Base-by-base conservation (phyloP, 805 yeast species). In the Cyberlindnera sargentensis region DNA sequence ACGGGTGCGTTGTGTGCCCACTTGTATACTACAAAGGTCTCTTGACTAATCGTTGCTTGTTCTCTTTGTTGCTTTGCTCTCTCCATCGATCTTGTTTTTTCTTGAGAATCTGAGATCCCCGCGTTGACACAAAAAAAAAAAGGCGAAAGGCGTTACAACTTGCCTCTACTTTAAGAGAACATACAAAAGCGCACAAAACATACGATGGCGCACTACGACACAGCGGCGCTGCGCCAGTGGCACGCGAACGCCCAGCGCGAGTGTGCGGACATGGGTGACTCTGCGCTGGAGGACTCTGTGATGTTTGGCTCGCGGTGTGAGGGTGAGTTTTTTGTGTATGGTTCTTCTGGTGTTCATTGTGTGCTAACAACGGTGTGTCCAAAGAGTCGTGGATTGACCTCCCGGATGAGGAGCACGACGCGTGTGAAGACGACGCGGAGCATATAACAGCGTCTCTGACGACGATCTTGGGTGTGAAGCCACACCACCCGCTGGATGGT, bases 361-460 rank as follows among this genome's bases (percentile, higher is more conserved):
- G 31, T 29, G 31, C 31, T 29, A 29, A 29, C 31, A 8, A 29
- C 8, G 10, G 31, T 10, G 6, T 34, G 10, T 26, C 33, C 15
- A 31, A 27, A 36, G 39, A 36, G 24, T 36, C 39, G 25, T 36
- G 39, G 39, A 36, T 36, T 15, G 39, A 36, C 31, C 31, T 36
- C 31, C 31, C 10, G 8, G 10, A 29, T 23, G 26, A 34, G 23
- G 23, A 27, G 28, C 15, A 28, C 8, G 39, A 36, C 4, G 39
- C 26, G 25, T 24, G 20, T 7, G 25, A 36, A 6, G 39, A 36
- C 25, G 36, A 34, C 9, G 36, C 15, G 8, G 39, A 36, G 10
- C 31, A 36, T 27, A 28, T 36, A 15, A 28, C 15, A 23, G 31
- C 25, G 39, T 36, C 39, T 4, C 31, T 36, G 25, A 36, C 39